Conservation (phyloP, 805 yeast species). For the Candida xiaguanensis region DNA sequence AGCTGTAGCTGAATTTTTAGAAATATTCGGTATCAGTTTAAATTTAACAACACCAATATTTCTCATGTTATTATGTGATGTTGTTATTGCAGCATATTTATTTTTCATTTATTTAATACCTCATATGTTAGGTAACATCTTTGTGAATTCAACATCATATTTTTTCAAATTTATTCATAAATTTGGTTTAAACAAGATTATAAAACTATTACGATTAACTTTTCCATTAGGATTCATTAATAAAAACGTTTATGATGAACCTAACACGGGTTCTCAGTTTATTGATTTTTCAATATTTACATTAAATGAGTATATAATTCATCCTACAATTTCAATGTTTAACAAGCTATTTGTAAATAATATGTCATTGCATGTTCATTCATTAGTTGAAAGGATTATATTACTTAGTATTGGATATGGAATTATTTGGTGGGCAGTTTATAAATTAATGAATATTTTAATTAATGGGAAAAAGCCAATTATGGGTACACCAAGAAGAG, state of each 20-base stretch:
- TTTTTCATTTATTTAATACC: slow-evolving; percentile 46
- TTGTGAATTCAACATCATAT: slow-evolving; percentile 15
- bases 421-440: slow-evolving; percentile 19
- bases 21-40: slow-evolving; percentile 32
- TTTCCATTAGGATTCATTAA: too few relatives aligned
- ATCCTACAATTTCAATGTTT: slow-evolving; percentile 17
- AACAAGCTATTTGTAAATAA: slow-evolving; percentile 16
- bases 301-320: slow-evolving; percentile 13
- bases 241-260: not conserved
- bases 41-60: slow-evolving; percentile 34
- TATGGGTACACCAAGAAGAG: slow-evolving; percentile 45
- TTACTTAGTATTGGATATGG: slow-evolving; percentile 34
- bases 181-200: not conserved
- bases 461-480: slow-evolving; percentile 40
- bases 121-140: slow-evolving; percentile 38
- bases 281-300: slow-evolving; percentile 12
- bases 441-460: slow-evolving; percentile 28
- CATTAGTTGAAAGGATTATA: slow-evolving; percentile 34
- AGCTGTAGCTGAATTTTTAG: slow-evolving; percentile 27
- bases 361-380: slow-evolving; percentile 21
- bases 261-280: slow-evolving; percentile 12
- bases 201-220: not conserved
- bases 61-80: slow-evolving; percentile 28
- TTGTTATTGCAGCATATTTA: slow-evolving; percentile 33
- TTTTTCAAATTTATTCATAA: not conserved